phyloP scores from a whole-genome alignment of 495 filamentous ascomycete genomes.

The Lasiosphaeria hispida region DNA sequence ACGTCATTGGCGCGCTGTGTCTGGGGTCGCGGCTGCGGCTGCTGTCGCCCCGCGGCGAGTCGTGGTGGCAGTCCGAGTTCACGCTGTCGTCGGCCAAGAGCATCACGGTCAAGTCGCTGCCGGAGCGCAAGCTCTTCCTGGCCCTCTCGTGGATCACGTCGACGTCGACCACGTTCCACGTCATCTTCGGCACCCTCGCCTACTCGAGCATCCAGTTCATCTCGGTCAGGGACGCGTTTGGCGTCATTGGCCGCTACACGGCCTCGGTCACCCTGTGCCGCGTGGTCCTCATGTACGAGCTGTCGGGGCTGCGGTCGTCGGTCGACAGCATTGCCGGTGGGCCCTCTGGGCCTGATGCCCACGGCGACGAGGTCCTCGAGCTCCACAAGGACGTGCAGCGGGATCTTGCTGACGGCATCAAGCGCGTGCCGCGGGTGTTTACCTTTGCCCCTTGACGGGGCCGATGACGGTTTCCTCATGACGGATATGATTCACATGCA shows the following conservation, averaged over 20 bases:
- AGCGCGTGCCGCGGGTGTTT: background rate
- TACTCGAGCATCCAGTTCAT: constrained; percentile 33
- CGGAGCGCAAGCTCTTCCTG: constrained; percentile 16
- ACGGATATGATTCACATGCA: no score
- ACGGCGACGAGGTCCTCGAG: no score
- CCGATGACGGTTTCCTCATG: no score
- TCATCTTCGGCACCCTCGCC: constrained; percentile 30
- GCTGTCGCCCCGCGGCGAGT: background rate
- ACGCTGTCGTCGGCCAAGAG: constrained; percentile 6
- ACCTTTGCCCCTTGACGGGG: background rate
- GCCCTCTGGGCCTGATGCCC: background rate
- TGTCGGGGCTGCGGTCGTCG: constrained; percentile 11
- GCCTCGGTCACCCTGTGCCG: constrained; percentile 26
- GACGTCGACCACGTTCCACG: constrained; percentile 16
- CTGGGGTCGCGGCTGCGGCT: constrained; percentile 1
- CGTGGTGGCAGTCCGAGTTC: constrained; percentile 2
- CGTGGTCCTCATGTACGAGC: constrained; percentile 28
- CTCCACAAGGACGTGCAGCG: background rate
- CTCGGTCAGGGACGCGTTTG: constrained; percentile 17
- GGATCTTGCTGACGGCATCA: background rate
- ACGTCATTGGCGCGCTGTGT: constrained; percentile 13
- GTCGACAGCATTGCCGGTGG: background rate
- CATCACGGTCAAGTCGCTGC: constrained; percentile 14
- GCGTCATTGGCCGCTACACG: constrained; percentile 26
- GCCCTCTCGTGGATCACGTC: constrained; percentile 21